Percentiles rank a stretch among this genome's conserved stretches.
Conservation (phyloP, 495 filamentous ascomycete species). For the Aspergillus incahuasiensis region DNA sequence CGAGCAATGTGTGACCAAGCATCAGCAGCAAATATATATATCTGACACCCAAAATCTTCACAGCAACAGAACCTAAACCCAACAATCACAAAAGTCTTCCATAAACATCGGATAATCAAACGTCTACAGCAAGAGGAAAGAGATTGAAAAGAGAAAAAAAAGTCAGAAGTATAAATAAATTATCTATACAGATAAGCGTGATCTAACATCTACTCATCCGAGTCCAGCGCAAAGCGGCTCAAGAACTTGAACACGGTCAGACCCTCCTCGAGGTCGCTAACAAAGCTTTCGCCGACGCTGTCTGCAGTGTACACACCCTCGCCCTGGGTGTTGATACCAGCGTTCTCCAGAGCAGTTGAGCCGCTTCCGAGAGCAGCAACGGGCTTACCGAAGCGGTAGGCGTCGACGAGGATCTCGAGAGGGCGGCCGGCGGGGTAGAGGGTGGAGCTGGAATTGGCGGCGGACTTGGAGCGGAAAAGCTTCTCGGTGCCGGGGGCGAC, state of each 20-base stretch:
- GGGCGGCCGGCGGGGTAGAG: constrained; percentile 62
- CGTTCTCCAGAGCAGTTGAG: constrained; percentile 35
- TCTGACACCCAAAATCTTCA: no score
- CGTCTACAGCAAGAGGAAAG: no score
- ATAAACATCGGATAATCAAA: no score
- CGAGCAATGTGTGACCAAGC: no score
- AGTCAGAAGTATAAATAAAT: neutral
- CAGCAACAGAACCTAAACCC: no score
- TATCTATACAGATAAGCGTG: neutral
- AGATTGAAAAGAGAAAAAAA: no score
- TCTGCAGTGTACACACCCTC: constrained; percentile 51
- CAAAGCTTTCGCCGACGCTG: constrained; percentile 33
- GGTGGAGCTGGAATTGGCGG: constrained; percentile 33
- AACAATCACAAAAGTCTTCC: no score
- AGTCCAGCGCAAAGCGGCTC: constrained; percentile 37
- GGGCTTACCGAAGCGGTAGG: constrained; percentile 69
- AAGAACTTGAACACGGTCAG: constrained; percentile 64
- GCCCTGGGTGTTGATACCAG: constrained; percentile 30
- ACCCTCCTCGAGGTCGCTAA: constrained; percentile 49
- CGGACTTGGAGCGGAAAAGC: constrained; percentile 40
- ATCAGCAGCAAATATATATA: no score
- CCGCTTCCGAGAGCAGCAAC: constrained; percentile 56
- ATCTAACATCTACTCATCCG: constrained; percentile 9
- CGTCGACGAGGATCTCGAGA: constrained; percentile 60
- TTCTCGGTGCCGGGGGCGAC: constrained; percentile 53